A percentile compares a stretch with the other conserved stretches of the same genome.
These are phyloP conservation scores for Pisolithus orientalis DNA, from an alignment of 768 basidiomycete genomes.

Conservation along the genomic window DNA sequence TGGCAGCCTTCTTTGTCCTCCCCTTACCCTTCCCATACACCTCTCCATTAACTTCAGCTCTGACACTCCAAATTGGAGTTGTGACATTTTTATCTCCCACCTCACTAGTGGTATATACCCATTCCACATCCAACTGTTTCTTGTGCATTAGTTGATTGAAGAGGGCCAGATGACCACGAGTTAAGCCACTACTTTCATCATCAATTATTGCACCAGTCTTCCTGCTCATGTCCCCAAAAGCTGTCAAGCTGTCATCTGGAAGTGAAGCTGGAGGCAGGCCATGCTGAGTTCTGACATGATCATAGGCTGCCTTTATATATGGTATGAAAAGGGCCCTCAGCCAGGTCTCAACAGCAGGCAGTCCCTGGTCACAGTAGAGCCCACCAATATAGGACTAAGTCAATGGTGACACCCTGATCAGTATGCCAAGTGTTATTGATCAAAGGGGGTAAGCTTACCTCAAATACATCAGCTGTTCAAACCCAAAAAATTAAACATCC, in stretches of 20 bases:
- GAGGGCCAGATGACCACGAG: constrained; percentile 61
- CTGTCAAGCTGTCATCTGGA: constrained; percentile 10
- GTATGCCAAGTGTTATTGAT: not conserved
- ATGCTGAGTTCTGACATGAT: constrained; percentile 57
- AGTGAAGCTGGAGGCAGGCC: constrained; percentile 45
- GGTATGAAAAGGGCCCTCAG: constrained; percentile 57
- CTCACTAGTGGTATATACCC: constrained; percentile 52
- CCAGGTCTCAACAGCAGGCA: constrained; percentile 52
- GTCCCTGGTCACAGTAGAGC: constrained; percentile 63
- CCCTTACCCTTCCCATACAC: constrained; percentile 59
- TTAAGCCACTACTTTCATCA: not conserved
- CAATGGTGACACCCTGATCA: constrained; percentile 1
- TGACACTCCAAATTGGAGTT: constrained; percentile 75
- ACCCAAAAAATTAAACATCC: constrained; percentile 1
- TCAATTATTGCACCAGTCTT: no score
- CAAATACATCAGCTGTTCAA: constrained; percentile 65
- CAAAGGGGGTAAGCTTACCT: constrained; percentile 38
- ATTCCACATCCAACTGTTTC: constrained; percentile 52
- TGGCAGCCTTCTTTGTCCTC: constrained; percentile 71
- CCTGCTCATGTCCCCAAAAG: no score
- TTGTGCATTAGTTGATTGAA: constrained; percentile 77
- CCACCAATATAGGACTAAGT: constrained; percentile 74
- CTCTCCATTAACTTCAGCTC: constrained; percentile 55
- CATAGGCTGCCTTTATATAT: constrained; percentile 57
- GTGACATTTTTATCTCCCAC: constrained; percentile 43